Percentiles rank a stretch among this genome's conserved stretches.
phyloP scores from a whole-genome alignment of 495 filamentous ascomycete species.

The Penicillium subrubescens region DNA sequence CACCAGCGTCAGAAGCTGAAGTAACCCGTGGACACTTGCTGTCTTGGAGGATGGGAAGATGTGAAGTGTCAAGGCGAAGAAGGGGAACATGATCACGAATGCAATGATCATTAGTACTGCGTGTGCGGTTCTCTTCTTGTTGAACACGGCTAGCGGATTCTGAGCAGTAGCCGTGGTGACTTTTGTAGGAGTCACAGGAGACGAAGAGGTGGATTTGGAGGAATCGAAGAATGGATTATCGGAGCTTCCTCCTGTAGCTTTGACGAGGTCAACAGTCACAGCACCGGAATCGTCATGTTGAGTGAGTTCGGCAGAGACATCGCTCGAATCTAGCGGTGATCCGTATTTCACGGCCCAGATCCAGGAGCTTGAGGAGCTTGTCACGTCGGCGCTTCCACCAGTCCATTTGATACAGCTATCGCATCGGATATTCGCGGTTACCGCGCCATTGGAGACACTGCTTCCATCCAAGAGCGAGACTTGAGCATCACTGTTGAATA shows the following conservation, averaged over 20 bases:
- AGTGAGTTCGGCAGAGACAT: conserved; percentile 48
- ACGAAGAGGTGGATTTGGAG: neutral
- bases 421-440: conserved; percentile 66
- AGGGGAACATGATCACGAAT: conserved; percentile 52
- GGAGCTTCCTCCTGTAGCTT: conserved; percentile 37
- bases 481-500: conserved; percentile 49
- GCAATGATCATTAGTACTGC: conserved; percentile 42
- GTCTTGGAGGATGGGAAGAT: conserved; percentile 37
- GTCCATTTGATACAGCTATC: conserved; percentile 59
- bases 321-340: conserved; percentile 54
- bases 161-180: neutral
- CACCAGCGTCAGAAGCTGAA: conserved; percentile 59
- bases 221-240: conserved; percentile 60
- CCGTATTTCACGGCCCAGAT: conserved; percentile 68
- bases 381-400: conserved; percentile 48
- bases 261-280: conserved; percentile 14
- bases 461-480: conserved; percentile 64
- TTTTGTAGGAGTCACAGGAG: neutral
- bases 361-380: conserved; percentile 54
- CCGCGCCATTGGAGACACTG: conserved; percentile 51
- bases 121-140: conserved; percentile 38
- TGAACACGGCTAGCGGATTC: neutral
- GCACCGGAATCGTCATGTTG: conserved; percentile 53
- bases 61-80: conserved; percentile 48
- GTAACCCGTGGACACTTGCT: conserved; percentile 52